Evolutionary conservation across 2,329 filamentous ascomycete species (phyloP).

Genomic region (Emydomyces testavorans): DNA sequence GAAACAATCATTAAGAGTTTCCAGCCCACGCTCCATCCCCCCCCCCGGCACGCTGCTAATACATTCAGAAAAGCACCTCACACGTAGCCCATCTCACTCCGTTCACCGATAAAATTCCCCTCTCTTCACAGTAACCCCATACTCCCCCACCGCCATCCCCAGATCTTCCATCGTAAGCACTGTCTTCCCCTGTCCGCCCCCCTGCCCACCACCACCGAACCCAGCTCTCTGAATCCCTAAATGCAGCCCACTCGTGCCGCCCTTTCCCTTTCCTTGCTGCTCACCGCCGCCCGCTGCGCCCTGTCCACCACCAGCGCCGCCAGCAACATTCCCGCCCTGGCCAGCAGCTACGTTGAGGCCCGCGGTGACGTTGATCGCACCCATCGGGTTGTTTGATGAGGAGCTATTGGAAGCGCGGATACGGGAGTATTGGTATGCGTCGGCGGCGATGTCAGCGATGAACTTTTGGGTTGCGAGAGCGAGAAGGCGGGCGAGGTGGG

Average conservation of each 20-base stretch:
- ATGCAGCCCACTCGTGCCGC: slow-evolving; percentile 38
- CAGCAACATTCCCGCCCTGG: slow-evolving; percentile 40
- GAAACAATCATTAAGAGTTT: not conserved
- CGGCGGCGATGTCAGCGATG: slow-evolving; percentile 90
- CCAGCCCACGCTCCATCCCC: not conserved
- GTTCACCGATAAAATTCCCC: slow-evolving; percentile 85
- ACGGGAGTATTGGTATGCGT: slow-evolving; percentile 94
- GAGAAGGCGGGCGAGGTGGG: slow-evolving; percentile 79
- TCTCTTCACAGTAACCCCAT: slow-evolving; percentile 93
- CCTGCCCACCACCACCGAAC: slow-evolving; percentile 78
- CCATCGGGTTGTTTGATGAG: slow-evolving; percentile 83
- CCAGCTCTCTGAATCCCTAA: slow-evolving; percentile 66
- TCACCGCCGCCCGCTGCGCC: slow-evolving; percentile 36
- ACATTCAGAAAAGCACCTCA: not conserved
- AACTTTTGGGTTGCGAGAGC: slow-evolving; percentile 98
- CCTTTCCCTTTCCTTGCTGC: slow-evolving; percentile 39
- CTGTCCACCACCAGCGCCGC: slow-evolving; percentile 36
- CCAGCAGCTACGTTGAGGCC: slow-evolving; percentile 48
- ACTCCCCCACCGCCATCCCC: slow-evolving; percentile 95
- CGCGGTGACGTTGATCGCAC: slow-evolving; percentile 60
- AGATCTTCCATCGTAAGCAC: slow-evolving; percentile 98
- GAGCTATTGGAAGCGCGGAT: slow-evolving; percentile 85
- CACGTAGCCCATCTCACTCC: not conserved
- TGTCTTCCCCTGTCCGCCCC: slow-evolving; percentile 70
- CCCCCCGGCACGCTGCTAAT: not conserved